phyloP scores from a whole-genome alignment of 2,329 filamentous ascomycete species.

The Clonostachys byssicola region DNA sequence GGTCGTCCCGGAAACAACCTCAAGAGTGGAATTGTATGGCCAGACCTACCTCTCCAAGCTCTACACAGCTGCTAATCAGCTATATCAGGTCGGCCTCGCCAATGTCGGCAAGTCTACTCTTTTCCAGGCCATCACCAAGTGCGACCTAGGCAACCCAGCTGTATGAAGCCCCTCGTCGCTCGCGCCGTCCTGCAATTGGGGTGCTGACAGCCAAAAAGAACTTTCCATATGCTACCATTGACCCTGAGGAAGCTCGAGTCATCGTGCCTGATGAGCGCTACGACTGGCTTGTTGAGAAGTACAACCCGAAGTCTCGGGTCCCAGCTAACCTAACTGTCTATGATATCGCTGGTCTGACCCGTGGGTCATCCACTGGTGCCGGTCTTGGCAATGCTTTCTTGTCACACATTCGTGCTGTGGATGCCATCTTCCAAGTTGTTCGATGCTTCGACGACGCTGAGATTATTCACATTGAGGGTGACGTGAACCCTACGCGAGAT shows the following conservation, averaged over 20 bases:
- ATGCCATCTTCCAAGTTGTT: conserved; percentile 96
- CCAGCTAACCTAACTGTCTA: conserved; percentile 97
- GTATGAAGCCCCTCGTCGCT: conserved; percentile 47
- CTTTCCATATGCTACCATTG: conserved; percentile 98
- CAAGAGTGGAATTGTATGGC: conserved; percentile 92
- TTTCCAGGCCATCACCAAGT: conserved; percentile 99
- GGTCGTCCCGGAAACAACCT: conserved; percentile 95
- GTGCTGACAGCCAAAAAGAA: conserved; percentile 57
- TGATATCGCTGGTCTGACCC: conserved; percentile 95
- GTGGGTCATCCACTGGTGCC: conserved; percentile 93
- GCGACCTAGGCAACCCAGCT: conserved; percentile 92
- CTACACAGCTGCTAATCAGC: conserved; percentile 11
- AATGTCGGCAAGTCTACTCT: conserved; percentile 99
- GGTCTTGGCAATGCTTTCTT: conserved; percentile 97
- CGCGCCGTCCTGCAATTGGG: conserved; percentile 25
- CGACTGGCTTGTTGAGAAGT: conserved; percentile 93
- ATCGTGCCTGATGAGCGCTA: conserved; percentile 94
- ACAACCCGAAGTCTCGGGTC: conserved; percentile 96
- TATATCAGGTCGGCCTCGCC: conserved; percentile 81
- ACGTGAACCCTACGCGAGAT: conserved; percentile 92
- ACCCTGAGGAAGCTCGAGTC: conserved; percentile 96
- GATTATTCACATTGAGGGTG: conserved; percentile 98
- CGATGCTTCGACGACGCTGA: conserved; percentile 98
- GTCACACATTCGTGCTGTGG: conserved; percentile 96
- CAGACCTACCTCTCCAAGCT: conserved; percentile 4